Percentiles rank a stretch among this genome's conserved stretches.
phyloP scores from a whole-genome alignment of 192 early-diverging fungal species.

The Dissophora ornata region DNA sequence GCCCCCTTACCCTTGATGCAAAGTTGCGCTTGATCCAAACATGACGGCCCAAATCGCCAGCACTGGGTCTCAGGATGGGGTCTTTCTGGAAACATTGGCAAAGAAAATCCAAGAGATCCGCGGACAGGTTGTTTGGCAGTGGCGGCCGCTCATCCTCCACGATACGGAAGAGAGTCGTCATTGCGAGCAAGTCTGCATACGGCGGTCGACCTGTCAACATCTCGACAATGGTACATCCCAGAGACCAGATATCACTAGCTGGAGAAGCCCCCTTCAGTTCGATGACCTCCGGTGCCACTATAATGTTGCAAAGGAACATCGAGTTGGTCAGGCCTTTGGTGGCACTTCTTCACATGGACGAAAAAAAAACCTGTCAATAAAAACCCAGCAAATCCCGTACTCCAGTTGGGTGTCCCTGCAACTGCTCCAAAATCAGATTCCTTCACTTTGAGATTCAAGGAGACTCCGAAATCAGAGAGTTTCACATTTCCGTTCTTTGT shows the following conservation, averaged over 20 bases:
- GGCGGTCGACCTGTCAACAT: constrained; percentile 94
- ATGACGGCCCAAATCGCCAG: constrained; percentile 77
- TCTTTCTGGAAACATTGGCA: constrained; percentile 88
- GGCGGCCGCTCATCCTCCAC: constrained; percentile 93
- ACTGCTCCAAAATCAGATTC: constrained; percentile 75
- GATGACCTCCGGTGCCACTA: constrained; percentile 91
- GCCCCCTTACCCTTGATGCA: constrained; percentile 28
- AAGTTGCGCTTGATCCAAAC: constrained; percentile 76
- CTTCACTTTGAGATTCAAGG: constrained; percentile 79
- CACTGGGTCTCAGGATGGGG: constrained; percentile 76
- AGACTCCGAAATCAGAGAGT: constrained; percentile 96
- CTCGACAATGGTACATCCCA: constrained; percentile 96
- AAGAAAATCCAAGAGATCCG: constrained; percentile 85
- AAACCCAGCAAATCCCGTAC: constrained; percentile 35
- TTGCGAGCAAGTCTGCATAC: constrained; percentile 84
- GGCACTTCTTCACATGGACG: too few species aligned
- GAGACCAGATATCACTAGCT: constrained; percentile 92
- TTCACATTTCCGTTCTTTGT: constrained; percentile 98
- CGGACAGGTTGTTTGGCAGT: constrained; percentile 81
- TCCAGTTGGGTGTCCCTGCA: constrained; percentile 89
- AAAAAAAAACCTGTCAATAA: not conserved
- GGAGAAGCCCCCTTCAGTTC: constrained; percentile 88
- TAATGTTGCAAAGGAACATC: too few species aligned
- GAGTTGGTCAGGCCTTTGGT: too few species aligned
- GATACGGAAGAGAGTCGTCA: constrained; percentile 94